phyloP scores from a whole-genome alignment of 768 basidiomycete genomes.

The Aureoboletus auriporus region DNA sequence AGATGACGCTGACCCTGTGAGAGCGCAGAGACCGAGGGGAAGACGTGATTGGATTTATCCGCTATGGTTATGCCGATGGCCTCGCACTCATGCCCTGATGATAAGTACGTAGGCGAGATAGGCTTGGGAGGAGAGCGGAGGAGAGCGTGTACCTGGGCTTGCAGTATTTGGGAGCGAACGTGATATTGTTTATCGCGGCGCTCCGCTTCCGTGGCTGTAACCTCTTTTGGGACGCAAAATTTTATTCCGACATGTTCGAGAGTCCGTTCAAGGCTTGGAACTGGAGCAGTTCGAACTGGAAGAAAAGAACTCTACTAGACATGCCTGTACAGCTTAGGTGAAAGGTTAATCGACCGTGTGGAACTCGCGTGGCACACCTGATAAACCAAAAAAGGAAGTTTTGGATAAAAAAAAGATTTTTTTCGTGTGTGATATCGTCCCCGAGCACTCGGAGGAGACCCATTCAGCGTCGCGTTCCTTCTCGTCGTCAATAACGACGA shows the following conservation, averaged over 20 bases:
- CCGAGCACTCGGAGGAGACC: constrained; percentile 21
- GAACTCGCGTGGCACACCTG: constrained; percentile 10
- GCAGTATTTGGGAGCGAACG: constrained; percentile 25
- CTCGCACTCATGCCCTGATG: constrained; percentile 49
- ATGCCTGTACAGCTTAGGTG: constrained; percentile 14
- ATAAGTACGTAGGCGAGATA: neutral
- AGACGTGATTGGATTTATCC: constrained; percentile 50
- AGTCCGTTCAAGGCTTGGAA: neutral
- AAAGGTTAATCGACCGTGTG: constrained; percentile 14
- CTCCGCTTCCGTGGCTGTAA: constrained; percentile 17
- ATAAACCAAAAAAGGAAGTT: constrained; percentile 17
- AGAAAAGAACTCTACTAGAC: too few species aligned
- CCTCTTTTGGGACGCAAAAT: constrained; percentile 14
- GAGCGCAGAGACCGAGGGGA: constrained; percentile 39
- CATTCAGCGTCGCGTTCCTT: neutral
- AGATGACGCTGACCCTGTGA: constrained; percentile 16
- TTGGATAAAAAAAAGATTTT: constrained; percentile 22
- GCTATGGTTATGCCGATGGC: constrained; percentile 53
- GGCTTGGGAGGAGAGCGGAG: constrained; percentile 2
- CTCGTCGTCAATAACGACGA: constrained; percentile 5
- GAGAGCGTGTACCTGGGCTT: constrained; percentile 16
- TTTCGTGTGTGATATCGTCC: constrained; percentile 8
- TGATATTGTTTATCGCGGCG: constrained; percentile 20
- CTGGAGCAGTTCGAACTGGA: neutral
- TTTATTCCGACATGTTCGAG: neutral